A percentile compares a stretch with the other conserved stretches of the same genome.
These are phyloP conservation scores for Mitragyna speciosa DNA, from an alignment of 257 asterid genomes.

Conservation along the genomic window DNA sequence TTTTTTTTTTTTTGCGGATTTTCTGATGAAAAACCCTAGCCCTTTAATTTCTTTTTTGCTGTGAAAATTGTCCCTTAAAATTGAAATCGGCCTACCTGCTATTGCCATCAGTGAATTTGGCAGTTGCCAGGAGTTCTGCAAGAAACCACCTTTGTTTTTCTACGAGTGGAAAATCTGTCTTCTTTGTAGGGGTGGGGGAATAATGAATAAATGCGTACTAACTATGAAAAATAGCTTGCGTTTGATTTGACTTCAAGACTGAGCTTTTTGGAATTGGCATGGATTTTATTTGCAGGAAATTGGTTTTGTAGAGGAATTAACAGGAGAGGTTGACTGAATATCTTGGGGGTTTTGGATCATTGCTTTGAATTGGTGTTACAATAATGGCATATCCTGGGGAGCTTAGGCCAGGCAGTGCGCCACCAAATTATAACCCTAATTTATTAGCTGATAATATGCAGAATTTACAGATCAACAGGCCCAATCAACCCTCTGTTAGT, in stretches of 20 bases:
- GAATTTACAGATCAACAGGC: constrained; percentile 68
- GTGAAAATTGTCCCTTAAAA: not conserved
- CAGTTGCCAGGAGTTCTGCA: not conserved
- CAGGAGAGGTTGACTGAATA: constrained; percentile 27
- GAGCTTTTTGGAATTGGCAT: not conserved
- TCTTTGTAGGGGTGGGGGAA: not conserved
- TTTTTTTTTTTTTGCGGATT: not conserved
- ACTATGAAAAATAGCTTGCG: not conserved
- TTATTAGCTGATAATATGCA: constrained; percentile 75
- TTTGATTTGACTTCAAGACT: not conserved
- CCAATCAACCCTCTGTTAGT: constrained; percentile 56
- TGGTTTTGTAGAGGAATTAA: constrained; percentile 32
- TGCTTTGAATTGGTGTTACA: constrained; percentile 16
- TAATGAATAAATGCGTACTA: not conserved
- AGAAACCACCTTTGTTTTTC: not conserved
- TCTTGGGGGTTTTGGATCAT: constrained; percentile 27
- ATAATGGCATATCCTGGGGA: constrained; percentile 92
- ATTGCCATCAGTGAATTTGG: not conserved
- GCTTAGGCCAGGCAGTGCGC: constrained; percentile 80
- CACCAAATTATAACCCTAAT: constrained; percentile 74
- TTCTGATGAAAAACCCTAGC: not conserved
- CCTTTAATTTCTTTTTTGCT: not conserved
- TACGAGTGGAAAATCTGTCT: not conserved
- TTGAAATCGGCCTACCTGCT: not conserved
- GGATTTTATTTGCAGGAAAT: constrained; percentile 30